These are phyloP conservation scores for Collybia mongolica DNA, from an alignment of 768 basidiomycete species.

Conservation along the genomic window DNA sequence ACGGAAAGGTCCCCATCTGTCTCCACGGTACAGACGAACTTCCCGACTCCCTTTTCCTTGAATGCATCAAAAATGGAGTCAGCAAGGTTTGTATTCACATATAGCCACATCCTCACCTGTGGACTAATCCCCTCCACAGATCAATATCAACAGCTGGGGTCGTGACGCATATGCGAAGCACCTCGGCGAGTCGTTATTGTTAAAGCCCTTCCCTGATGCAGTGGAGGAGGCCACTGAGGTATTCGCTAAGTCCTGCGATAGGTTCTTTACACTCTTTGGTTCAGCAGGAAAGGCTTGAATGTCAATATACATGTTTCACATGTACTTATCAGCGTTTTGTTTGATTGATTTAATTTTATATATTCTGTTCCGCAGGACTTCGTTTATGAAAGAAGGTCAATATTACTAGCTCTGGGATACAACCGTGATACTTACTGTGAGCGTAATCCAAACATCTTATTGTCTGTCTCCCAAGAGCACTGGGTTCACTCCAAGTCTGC, in stretches of 20 bases:
- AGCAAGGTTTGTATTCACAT: conserved; percentile 29
- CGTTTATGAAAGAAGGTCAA: too few relatives aligned
- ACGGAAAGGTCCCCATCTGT: conserved; percentile 34
- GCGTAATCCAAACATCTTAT: too few relatives aligned
- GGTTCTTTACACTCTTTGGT: conserved; percentile 38
- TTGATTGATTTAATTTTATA: too few relatives aligned
- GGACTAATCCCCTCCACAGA: conserved; percentile 17
- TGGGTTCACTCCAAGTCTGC: too few relatives aligned
- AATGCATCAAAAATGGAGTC: conserved; percentile 44
- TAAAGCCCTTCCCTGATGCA: conserved; percentile 42
- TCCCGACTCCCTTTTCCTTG: conserved; percentile 40
- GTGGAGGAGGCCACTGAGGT: conserved; percentile 43
- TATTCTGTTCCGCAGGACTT: too few relatives aligned
- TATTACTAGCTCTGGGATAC: too few relatives aligned
- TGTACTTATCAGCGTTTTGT: neutral
- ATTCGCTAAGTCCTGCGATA: conserved; percentile 37
- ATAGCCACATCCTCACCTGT: neutral
- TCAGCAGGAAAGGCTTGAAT: conserved; percentile 37
- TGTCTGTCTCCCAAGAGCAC: too few relatives aligned
- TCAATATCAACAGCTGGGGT: conserved; percentile 48
- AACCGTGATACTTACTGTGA: too few relatives aligned
- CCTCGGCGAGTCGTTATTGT: conserved; percentile 28
- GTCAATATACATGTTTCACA: too few relatives aligned
- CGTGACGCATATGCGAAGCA: conserved; percentile 40
- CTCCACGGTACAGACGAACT: conserved; percentile 46